Conservation (phyloP, 2,329 filamentous ascomycete species). For the Cladosporium sp. region DNA sequence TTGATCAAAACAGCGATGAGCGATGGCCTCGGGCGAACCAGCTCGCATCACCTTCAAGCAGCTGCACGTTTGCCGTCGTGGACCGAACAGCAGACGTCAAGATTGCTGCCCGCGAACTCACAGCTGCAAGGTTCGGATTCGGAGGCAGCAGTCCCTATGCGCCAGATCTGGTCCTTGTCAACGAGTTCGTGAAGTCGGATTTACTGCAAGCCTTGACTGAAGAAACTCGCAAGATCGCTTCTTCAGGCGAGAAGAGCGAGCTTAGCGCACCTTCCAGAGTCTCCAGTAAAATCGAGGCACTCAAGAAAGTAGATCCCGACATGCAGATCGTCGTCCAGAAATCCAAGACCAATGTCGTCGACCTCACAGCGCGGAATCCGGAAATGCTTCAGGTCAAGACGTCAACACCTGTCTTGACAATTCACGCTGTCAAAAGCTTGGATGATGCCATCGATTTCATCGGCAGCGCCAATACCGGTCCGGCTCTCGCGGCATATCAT, state of each 20-base stretch:
- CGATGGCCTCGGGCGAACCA: constrained; percentile 23
- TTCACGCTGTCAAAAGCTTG: constrained; percentile 47
- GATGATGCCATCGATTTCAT: constrained; percentile 52
- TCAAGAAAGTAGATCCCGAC: constrained; percentile 13
- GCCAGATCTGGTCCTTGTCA: constrained; percentile 60
- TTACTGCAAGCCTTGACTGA: constrained; percentile 47
- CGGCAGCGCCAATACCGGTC: constrained; percentile 20
- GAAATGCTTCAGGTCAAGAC: constrained; percentile 33
- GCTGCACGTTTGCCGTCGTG: constrained; percentile 51
- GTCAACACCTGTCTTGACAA: constrained; percentile 38
- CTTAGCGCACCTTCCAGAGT: constrained; percentile 9
- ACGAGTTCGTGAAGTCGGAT: constrained; percentile 54
- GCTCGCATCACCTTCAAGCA: constrained; percentile 31
- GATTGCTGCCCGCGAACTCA: constrained; percentile 49
- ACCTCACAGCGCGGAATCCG: constrained; percentile 17
- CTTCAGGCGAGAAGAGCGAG: constrained; percentile 10
- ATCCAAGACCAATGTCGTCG: constrained; percentile 21
- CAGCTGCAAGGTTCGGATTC: constrained; percentile 51
- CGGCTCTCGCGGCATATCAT: constrained; percentile 47
- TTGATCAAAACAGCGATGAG: constrained; percentile 31
- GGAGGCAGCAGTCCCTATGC: constrained; percentile 56
- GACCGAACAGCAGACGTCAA: constrained; percentile 55
- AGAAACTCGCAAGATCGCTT: not conserved
- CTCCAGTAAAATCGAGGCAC: constrained; percentile 1
- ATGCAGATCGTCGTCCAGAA: constrained; percentile 22